Evolutionary conservation across 495 filamentous ascomycete genomes (phyloP).

Genomic region (Acidiella bohemica): DNA sequence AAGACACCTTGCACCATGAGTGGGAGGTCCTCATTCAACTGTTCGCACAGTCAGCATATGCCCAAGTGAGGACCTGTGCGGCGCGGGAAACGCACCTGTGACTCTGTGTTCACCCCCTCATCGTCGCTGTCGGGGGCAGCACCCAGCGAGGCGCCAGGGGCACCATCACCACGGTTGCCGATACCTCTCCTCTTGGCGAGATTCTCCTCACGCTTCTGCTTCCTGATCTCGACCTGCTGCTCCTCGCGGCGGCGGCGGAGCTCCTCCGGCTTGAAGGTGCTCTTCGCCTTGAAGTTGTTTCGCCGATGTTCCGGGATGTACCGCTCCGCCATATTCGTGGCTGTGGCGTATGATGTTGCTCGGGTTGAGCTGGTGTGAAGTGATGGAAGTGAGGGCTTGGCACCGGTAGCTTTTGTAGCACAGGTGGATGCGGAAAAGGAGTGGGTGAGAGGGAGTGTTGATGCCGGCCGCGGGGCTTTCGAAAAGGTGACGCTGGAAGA

Average conservation of each 20-base stretch:
- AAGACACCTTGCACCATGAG: slow-evolving; percentile 97
- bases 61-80: too few relatives aligned
- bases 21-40: slow-evolving; percentile 96
- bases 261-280: slow-evolving; percentile 96
- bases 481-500: too few relatives aligned
- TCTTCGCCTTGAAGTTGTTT: slow-evolving; percentile 97
- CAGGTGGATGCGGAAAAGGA: too few relatives aligned
- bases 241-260: slow-evolving; percentile 97
- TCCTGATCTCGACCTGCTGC: slow-evolving; percentile 96
- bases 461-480: too few relatives aligned
- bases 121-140: slow-evolving; percentile 93
- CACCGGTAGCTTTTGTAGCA: too few relatives aligned
- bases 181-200: slow-evolving; percentile 96
- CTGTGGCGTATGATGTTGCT: too few relatives aligned
- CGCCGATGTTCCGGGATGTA: slow-evolving; percentile 99
- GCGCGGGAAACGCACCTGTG: slow-evolving; percentile 96
- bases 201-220: slow-evolving; percentile 96
- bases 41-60: slow-evolving; percentile 10
- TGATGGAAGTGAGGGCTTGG: too few relatives aligned
- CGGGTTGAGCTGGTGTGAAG: too few relatives aligned
- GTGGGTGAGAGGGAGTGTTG: too few relatives aligned
- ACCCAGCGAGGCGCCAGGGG: slow-evolving; percentile 72
- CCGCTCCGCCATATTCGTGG: slow-evolving; percentile 70
- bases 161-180: slow-evolving; percentile 56
- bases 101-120: slow-evolving; percentile 84